Base-by-base conservation (phyloP, 176 grass and related monocot genomes). In the Oryza rufipogon region DNA sequence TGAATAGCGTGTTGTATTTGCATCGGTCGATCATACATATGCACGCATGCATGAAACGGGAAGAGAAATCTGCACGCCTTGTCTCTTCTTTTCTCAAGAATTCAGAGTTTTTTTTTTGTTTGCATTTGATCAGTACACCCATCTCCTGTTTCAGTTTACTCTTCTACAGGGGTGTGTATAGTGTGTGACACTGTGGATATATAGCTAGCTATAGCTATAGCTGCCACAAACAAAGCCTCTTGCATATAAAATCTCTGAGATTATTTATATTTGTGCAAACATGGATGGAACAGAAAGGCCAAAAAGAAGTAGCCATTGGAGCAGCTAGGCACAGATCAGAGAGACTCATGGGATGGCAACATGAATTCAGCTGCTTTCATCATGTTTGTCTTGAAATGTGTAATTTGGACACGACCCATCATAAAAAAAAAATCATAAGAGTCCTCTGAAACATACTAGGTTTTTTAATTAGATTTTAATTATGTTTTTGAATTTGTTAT, bases 331-430 rank as follows among this genome's bases (percentile, higher is more conserved):
- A 58, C 17, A 58, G 54, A 58, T 58, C 5, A 58, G 47, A 36
- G 47, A n/a, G 23, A 48, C 16, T 15, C 26, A 0, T 16, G 12
- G 28, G 9, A 25, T 28, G 45, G 19, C 45, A 47, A 47, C 2
- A n/a, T 23, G 58, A 3, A 23, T 8, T 63, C 58, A 19, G 63
- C 32, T 58, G 71, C 78, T 69, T 81, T 86, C 77, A 81, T 81
- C 78, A 38, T 87, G 61, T 32, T 68, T 6, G 45, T 66, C 60
- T 68, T 11, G 60, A 19, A 58, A 75, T 19, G 70, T 80, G 77
- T 33, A 67, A 38, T 9, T 19, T 9, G 16, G 2, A 68, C 6
- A 58, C 54, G 54, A n/a, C 54, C 54, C 54, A 58, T 58, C 52
- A 5, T n/a, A n/a, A n/a, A n/a, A n/a, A n/a, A n/a, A n/a, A n/a